Base-by-base conservation (phyloP, 2,329 filamentous ascomycete species). In the Thermoascus crustaceus region DNA sequence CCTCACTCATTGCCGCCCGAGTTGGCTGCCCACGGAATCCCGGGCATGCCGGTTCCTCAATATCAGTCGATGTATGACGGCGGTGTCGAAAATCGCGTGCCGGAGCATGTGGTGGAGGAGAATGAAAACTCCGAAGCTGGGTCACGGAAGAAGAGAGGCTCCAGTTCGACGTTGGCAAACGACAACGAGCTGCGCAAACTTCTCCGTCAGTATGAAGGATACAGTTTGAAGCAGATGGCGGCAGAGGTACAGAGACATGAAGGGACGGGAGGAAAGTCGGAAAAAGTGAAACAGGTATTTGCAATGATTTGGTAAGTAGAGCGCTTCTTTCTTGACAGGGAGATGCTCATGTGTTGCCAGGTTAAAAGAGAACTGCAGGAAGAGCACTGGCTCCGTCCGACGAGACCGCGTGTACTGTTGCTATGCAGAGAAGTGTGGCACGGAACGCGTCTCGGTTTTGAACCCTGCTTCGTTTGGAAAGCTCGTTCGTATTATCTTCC, bases 391-490 rank as follows among this genome's bases (percentile, higher is more conserved):
- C 11, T 95, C 91, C 4, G 89, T 96, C 1, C 87, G 91, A 5
- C 75, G 91, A 50, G 91, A 91, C 45, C 76, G 89, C 40, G 91
- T 98, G 2, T 98, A 96, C 60, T 86, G 88, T 41, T 88, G 88
- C 57, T 98, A 98, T 60, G 91, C 89, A 31, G 87, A 85, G 17
- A 79, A 85, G 44, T 98, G 91, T 61, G 88, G 85, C 27, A 93
- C 82, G 4, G 88, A 96, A 56, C 79, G 88, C 54, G 93, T 96
- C 24, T 93, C 91, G 1, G 88, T 94, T 7, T 66, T 98, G 38
- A 98, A 98, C 54, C 91, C 91, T 26, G 91, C 91, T 7, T 96
- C 89, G 18, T 98, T 98, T 62, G 91, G 91, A 38, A 98, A 98
- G 62, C 76, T 98, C 27, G 91, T 98, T 21, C 80, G 91, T 20